Conservation (phyloP, 2,329 filamentous ascomycete species). For the Cordyceps cicadae region DNA sequence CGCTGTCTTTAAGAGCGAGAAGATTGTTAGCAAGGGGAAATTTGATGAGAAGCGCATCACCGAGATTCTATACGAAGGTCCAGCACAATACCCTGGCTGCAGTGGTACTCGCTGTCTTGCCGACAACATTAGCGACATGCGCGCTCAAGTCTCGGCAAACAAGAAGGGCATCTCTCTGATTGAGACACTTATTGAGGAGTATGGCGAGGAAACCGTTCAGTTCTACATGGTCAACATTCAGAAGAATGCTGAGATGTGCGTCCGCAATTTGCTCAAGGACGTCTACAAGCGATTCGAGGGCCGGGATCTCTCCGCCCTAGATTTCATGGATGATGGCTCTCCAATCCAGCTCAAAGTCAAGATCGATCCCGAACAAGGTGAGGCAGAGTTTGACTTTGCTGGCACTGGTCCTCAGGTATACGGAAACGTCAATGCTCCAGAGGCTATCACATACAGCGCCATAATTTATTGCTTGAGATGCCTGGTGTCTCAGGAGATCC, state of each 20-base stretch:
- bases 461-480: conserved; percentile 80
- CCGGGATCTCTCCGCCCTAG: conserved; percentile 59
- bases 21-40: conserved; percentile 65
- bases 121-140: conserved; percentile 76
- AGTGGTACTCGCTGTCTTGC: conserved; percentile 69
- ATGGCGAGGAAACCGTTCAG: conserved; percentile 67
- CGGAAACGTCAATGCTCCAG: conserved; percentile 71
- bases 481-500: conserved; percentile 73
- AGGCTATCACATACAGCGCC: conserved; percentile 76
- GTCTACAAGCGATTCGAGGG: conserved; percentile 64
- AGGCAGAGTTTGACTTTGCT: conserved; percentile 71
- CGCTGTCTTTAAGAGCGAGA: conserved; percentile 54
- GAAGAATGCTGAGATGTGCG: conserved; percentile 67
- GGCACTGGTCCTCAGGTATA: conserved; percentile 76
- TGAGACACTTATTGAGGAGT: conserved; percentile 64
- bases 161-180: conserved; percentile 82
- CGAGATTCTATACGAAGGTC: conserved; percentile 64
- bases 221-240: conserved; percentile 82
- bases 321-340: conserved; percentile 79
- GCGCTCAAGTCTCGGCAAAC: conserved; percentile 77
- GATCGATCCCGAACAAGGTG: conserved; percentile 66
- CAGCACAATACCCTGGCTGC: conserved; percentile 65
- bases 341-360: conserved; percentile 67
- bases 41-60: conserved; percentile 73
- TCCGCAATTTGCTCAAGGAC: conserved; percentile 63